These are phyloP conservation scores for Medicago ruthenica DNA, from an alignment of 306 rosid genomes.

Conservation along the genomic window DNA sequence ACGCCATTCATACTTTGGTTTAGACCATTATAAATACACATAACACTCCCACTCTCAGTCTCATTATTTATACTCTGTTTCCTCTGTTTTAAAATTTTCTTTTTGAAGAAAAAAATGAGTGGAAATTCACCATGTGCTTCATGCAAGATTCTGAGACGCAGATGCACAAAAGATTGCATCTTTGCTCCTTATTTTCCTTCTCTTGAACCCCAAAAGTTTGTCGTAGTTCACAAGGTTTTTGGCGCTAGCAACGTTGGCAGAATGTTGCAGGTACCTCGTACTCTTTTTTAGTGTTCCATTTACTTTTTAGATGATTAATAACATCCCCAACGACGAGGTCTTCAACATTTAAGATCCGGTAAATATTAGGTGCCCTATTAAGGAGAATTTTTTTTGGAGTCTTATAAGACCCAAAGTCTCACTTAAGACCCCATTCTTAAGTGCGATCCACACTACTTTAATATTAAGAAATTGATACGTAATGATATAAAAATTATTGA, in stretches of 20 bases:
- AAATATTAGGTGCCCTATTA: too few species aligned
- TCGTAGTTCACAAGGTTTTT: constrained; percentile 90
- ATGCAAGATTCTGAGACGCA: constrained; percentile 87
- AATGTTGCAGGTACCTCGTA: constrained; percentile 80
- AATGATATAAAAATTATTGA: too few species aligned
- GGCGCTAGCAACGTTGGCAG: constrained; percentile 98
- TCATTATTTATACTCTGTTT: constrained; percentile 30
- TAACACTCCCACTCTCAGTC: constrained; percentile 14
- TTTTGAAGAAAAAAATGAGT: constrained; percentile 45
- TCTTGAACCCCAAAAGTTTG: constrained; percentile 86
- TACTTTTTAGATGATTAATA: background rate
- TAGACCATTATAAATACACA: constrained; percentile 47
- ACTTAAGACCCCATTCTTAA: too few species aligned
- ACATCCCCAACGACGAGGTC: too few species aligned
- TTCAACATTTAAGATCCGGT: too few species aligned
- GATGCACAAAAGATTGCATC: constrained; percentile 82
- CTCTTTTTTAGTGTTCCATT: background rate
- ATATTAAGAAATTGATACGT: too few species aligned
- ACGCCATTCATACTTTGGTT: constrained; percentile 6
- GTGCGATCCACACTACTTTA: too few species aligned
- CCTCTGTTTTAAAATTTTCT: background rate
- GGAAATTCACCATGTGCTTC: constrained; percentile 95
- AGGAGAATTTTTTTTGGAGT: too few species aligned
- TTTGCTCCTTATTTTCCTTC: constrained; percentile 92
- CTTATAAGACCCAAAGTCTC: too few species aligned